Evolutionary conservation across 306 rosid species (phyloP).

Genomic region (Casuarina glauca): DNA sequence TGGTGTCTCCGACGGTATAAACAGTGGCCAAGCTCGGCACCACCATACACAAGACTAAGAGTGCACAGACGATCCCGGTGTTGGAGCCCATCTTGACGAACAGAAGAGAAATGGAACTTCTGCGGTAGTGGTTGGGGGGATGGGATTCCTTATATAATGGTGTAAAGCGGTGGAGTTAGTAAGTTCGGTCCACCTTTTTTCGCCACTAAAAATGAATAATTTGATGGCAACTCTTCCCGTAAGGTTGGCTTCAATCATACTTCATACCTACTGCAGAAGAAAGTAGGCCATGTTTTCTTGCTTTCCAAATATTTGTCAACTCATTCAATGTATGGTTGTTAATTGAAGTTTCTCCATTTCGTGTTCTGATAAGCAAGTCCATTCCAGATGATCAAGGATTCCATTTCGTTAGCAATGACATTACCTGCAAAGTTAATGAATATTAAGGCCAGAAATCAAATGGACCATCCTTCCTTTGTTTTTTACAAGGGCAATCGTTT

Average conservation of each 20-base stretch:
- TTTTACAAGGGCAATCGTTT: not conserved
- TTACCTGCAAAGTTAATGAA: too few species aligned
- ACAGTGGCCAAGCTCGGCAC: slow-evolving; percentile 53
- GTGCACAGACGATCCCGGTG: slow-evolving; percentile 28
- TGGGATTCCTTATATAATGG: slow-evolving; percentile 46
- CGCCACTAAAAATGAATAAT: slow-evolving; percentile 1
- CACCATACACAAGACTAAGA: slow-evolving; percentile 44
- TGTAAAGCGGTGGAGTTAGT: slow-evolving; percentile 47
- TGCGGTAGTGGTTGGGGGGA: slow-evolving; percentile 21
- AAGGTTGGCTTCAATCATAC: slow-evolving; percentile 57
- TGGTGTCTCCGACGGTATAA: slow-evolving; percentile 70
- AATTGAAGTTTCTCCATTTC: slow-evolving; percentile 33
- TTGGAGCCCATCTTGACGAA: slow-evolving; percentile 45
- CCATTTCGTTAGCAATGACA: too few species aligned
- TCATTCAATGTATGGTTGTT: slow-evolving; percentile 29
- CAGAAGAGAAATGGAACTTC: slow-evolving; percentile 10
- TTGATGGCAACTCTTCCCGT: slow-evolving; percentile 31
- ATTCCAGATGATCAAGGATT: not conserved
- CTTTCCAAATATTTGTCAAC: not conserved
- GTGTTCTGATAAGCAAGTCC: not conserved
- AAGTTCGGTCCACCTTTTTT: slow-evolving; percentile 50
- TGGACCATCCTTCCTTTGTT: too few species aligned
- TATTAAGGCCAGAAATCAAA: too few species aligned
- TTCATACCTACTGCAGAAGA: slow-evolving; percentile 52
- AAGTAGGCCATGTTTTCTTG: slow-evolving; percentile 17